Conservation (phyloP, 2,329 filamentous ascomycete genomes). For the Hirsutella minnesotensis region DNA sequence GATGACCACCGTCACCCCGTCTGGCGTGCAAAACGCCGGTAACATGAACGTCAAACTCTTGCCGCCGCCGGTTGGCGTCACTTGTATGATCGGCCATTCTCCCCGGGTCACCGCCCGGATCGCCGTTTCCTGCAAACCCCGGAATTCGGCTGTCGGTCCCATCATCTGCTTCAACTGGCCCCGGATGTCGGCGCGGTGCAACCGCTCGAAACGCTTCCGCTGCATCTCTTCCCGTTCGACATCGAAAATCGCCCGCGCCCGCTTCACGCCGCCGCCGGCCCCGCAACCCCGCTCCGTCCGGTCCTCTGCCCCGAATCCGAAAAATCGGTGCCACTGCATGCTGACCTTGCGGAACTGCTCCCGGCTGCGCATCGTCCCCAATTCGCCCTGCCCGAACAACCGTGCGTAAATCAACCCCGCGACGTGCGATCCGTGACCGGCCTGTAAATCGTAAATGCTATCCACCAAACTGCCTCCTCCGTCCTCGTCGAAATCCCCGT, state of each 20-base stretch:
- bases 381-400: too few relatives aligned
- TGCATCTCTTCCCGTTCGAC: neutral
- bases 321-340: too few relatives aligned
- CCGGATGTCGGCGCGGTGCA: neutral
- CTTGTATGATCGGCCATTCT: constrained; percentile 5
- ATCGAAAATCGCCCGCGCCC: neutral
- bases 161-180: constrained; percentile 5
- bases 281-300: too few relatives aligned
- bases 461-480: too few relatives aligned
- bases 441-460: too few relatives aligned
- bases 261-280: constrained; percentile 2
- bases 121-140: constrained; percentile 3
- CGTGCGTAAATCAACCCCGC: too few relatives aligned
- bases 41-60: constrained; percentile 11
- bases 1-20: constrained; percentile 4
- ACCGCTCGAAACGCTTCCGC: constrained; percentile 1
- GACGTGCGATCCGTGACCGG: too few relatives aligned
- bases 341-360: too few relatives aligned
- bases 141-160: constrained; percentile 3
- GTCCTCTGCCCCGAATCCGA: too few relatives aligned
- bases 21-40: constrained; percentile 4
- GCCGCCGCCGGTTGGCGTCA: constrained; percentile 5
- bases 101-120: constrained; percentile 3
- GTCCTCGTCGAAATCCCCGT: neutral
- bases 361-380: too few relatives aligned